Conservation (phyloP, 225 moss, liverwort and hornwort species). For the Thuidium tamariscinum region DNA sequence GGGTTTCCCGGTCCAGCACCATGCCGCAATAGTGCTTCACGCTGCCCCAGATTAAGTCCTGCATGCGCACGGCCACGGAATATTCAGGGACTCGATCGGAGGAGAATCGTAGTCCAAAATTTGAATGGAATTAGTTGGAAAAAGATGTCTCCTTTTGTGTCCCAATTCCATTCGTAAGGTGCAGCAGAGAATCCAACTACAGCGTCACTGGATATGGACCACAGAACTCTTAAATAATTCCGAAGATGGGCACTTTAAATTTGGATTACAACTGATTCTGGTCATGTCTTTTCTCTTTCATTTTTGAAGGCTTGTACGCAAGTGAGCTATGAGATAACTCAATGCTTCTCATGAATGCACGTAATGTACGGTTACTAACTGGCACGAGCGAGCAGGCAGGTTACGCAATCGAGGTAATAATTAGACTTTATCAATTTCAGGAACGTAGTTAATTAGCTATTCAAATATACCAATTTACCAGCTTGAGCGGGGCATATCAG, state of each 20-base stretch:
- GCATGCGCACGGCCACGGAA: not conserved
- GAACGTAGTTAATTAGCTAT: not conserved
- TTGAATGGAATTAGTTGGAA: not conserved
- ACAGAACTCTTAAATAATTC: not conserved
- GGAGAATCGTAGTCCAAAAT: not conserved
- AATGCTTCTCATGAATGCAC: not conserved
- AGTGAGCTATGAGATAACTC: not conserved
- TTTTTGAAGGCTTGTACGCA: not conserved
- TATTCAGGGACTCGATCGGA: not conserved
- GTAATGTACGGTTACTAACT: not conserved
- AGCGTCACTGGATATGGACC: not conserved
- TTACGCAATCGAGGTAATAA: not conserved
- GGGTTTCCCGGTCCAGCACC: constrained; percentile 43
- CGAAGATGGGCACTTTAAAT: too few relatives aligned
- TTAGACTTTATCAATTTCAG: not conserved
- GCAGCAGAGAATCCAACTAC: not conserved
- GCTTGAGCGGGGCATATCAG: not conserved
- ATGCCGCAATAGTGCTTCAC: constrained; percentile 47
- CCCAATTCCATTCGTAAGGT: not conserved
- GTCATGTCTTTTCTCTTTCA: too few relatives aligned
- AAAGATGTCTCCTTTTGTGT: not conserved
- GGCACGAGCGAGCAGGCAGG: not conserved
- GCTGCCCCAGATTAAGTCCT: constrained; percentile 47
- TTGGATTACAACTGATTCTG: not conserved
- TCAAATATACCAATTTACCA: not conserved